These are phyloP conservation scores for Bipolaris sorokiniana DNA, from an alignment of 2,329 filamentous ascomycete genomes.

Conservation along the genomic window DNA sequence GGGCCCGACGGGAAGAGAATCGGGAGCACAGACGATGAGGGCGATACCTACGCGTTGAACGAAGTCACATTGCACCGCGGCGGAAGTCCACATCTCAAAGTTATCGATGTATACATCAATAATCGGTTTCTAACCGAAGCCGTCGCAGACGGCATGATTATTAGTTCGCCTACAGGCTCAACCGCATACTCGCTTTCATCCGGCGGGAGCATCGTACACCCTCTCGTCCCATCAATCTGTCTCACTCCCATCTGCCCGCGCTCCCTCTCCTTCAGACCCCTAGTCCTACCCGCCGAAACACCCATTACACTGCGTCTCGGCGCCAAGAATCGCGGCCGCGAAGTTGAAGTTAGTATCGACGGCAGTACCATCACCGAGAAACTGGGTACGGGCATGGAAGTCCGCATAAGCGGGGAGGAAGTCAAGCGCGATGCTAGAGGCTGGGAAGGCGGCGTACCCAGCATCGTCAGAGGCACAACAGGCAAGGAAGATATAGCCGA, in stretches of 20 bases:
- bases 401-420: slow-evolving; percentile 85
- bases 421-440: slow-evolving; percentile 58
- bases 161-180: slow-evolving; percentile 91
- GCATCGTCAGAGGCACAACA: slow-evolving; percentile 72
- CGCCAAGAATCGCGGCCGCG: slow-evolving; percentile 59
- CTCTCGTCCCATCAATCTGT: slow-evolving; percentile 83
- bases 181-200: slow-evolving; percentile 95
- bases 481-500: slow-evolving; percentile 61
- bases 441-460: slow-evolving; percentile 84
- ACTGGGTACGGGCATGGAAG: slow-evolving; percentile 65
- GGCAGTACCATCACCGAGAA: slow-evolving; percentile 54
- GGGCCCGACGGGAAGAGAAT: slow-evolving; percentile 66
- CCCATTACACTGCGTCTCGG: slow-evolving; percentile 82
- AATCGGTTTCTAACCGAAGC: slow-evolving; percentile 90
- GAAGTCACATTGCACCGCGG: slow-evolving; percentile 94
- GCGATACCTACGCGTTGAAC: slow-evolving; percentile 78
- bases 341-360: slow-evolving; percentile 59
- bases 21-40: slow-evolving; percentile 27
- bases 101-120: slow-evolving; percentile 90
- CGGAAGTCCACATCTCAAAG: slow-evolving; percentile 84
- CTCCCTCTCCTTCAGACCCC: slow-evolving; percentile 86
- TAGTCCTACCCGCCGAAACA: slow-evolving; percentile 86
- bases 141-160: slow-evolving; percentile 92
- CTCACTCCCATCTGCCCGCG: slow-evolving; percentile 94
- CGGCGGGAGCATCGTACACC: slow-evolving; percentile 92